phyloP scores from a whole-genome alignment of 2,329 filamentous ascomycete genomes.

The Penicillium janthinellum region DNA sequence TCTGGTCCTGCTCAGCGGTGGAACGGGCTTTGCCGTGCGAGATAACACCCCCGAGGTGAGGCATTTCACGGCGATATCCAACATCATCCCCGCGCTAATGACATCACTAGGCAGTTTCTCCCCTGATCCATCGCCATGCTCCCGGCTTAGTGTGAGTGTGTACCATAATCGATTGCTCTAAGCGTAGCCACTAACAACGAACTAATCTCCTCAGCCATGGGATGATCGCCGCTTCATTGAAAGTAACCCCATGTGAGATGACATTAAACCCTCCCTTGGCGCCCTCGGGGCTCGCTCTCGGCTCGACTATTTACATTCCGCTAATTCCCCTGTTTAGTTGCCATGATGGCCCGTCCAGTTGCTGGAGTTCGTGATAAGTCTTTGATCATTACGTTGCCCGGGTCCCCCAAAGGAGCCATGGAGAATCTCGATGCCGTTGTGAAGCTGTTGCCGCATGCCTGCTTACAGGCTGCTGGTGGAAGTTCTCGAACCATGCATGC shows the following conservation, averaged over 20 bases:
- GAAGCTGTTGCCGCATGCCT: constrained; percentile 93
- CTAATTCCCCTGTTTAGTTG: constrained; percentile 62
- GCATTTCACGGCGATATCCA: constrained; percentile 10
- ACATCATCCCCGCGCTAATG: constrained; percentile 17
- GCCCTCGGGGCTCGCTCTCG: background rate
- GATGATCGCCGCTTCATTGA: constrained; percentile 83
- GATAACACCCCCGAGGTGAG: constrained; percentile 86
- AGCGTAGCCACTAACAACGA: constrained; percentile 9
- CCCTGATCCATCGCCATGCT: constrained; percentile 80
- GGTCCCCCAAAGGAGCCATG: constrained; percentile 90
- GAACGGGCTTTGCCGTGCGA: constrained; percentile 84
- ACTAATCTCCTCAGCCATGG: constrained; percentile 63
- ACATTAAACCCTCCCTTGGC: constrained; percentile 14
- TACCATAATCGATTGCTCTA: background rate
- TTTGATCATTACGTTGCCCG: constrained; percentile 84
- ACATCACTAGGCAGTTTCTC: constrained; percentile 66
- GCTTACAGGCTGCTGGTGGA: constrained; percentile 78
- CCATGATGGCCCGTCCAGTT: constrained; percentile 92
- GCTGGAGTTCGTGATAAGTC: constrained; percentile 82
- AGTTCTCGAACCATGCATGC: constrained; percentile 78
- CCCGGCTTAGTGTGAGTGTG: constrained; percentile 74
- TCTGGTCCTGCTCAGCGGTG: constrained; percentile 84
- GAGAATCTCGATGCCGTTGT: constrained; percentile 90
- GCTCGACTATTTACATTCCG: constrained; percentile 17
- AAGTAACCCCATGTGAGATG: constrained; percentile 82